Percentiles rank a stretch among this genome's conserved stretches.
phyloP scores from a whole-genome alignment of 2,329 filamentous ascomycete species.

The Pseudocercospora eumusae region DNA sequence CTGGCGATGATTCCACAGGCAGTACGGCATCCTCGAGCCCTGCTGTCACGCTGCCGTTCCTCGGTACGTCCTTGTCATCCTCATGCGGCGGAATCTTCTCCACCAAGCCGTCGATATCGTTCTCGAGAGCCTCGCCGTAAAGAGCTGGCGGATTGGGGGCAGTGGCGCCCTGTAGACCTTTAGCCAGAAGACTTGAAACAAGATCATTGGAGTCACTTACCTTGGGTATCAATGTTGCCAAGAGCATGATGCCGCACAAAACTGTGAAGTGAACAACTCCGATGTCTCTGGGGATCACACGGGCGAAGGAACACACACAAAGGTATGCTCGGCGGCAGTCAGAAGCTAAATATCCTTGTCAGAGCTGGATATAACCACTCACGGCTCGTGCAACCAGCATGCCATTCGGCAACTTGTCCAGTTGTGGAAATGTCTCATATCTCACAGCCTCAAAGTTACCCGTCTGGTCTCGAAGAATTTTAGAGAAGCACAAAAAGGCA shows the following conservation, averaged over 20 bases:
- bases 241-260: conserved; percentile 10
- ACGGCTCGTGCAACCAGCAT: neutral
- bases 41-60: conserved; percentile 17
- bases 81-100: conserved; percentile 9
- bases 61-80: neutral
- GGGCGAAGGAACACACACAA: neutral
- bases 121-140: conserved; percentile 15
- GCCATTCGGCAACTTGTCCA: neutral
- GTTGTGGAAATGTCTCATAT: neutral
- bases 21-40: conserved; percentile 13
- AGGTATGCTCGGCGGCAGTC: neutral
- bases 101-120: conserved; percentile 15
- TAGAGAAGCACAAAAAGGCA: neutral
- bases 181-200: neutral
- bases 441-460: neutral
- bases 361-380: neutral
- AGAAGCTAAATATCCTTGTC: neutral
- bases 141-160: conserved; percentile 10
- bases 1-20: conserved; percentile 9
- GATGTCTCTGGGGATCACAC: too few species aligned
- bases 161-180: conserved; percentile 6
- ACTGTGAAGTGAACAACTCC: conserved; percentile 18
- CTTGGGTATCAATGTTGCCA: conserved; percentile 17
- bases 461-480: neutral
- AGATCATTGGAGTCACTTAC: neutral